These are phyloP conservation scores for Lasiodiplodia sp. DNA, from an alignment of 2,329 filamentous ascomycete species.

Conservation along the genomic window DNA sequence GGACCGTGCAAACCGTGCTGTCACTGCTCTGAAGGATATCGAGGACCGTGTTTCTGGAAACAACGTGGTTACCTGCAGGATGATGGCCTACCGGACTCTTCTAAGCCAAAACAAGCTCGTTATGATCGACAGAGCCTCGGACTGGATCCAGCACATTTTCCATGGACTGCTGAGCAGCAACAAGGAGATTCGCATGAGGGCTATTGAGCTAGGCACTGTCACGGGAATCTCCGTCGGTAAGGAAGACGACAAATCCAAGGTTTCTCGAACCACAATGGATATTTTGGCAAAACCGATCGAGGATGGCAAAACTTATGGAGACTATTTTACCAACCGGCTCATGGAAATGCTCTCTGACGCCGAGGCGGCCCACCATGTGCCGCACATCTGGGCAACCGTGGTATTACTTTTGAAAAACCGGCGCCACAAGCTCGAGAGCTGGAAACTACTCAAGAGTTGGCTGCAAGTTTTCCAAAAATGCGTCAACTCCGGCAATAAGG, in stretches of 20 bases:
- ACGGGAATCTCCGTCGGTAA: conserved; percentile 73
- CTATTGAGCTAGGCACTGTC: conserved; percentile 76
- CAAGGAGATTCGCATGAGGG: conserved; percentile 76
- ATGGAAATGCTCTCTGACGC: conserved; percentile 68
- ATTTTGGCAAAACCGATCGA: conserved; percentile 62
- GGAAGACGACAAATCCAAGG: conserved; percentile 59
- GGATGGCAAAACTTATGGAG: conserved; percentile 69
- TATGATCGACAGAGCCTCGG: conserved; percentile 72
- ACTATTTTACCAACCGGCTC: conserved; percentile 72
- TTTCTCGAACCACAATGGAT: conserved; percentile 72
- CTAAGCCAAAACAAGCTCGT: conserved; percentile 72
- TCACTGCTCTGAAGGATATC: conserved; percentile 74
- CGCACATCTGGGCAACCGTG: conserved; percentile 87
- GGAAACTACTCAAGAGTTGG: conserved; percentile 78
- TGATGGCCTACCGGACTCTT: conserved; percentile 80
- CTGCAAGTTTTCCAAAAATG: conserved; percentile 80
- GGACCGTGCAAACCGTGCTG: conserved; percentile 72
- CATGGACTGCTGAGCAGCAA: conserved; percentile 80
- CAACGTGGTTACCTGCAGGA: conserved; percentile 77
- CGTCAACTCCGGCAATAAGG: conserved; percentile 78
- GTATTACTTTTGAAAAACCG: conserved; percentile 75
- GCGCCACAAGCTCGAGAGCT: conserved; percentile 66
- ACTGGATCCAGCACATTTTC: conserved; percentile 86
- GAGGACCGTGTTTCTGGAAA: conserved; percentile 79
- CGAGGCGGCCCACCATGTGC: conserved; percentile 70